Percentiles rank a stretch among this genome's conserved stretches.
phyloP scores from a whole-genome alignment of 352 stramenopile species.

The Globisporangium solare region DNA sequence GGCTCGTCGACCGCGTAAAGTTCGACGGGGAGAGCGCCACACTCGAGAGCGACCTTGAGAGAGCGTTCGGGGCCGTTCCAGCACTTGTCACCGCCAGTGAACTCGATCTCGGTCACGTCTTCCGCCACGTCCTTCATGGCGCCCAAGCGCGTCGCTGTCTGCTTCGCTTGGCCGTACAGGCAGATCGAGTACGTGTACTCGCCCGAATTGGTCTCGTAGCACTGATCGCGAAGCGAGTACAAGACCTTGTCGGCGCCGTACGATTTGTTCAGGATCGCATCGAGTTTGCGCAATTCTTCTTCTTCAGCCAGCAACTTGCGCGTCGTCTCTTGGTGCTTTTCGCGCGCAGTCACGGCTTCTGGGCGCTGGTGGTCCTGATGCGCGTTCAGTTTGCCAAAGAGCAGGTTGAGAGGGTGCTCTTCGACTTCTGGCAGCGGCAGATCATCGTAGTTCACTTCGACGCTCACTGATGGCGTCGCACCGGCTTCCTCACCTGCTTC shows the following conservation, averaged over 20 bases:
- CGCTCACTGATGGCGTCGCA: not conserved
- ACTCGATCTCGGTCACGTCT: slow-evolving; percentile 29
- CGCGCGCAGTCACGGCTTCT: slow-evolving; percentile 40
- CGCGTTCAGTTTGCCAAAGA: slow-evolving; percentile 48
- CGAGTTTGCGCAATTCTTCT: slow-evolving; percentile 24
- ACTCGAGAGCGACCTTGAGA: slow-evolving; percentile 71
- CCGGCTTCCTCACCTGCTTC: slow-evolving; percentile 13
- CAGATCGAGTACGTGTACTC: slow-evolving; percentile 88
- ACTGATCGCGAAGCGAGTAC: slow-evolving; percentile 64
- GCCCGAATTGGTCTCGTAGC: slow-evolving; percentile 54
- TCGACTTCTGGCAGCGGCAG: slow-evolving; percentile 47
- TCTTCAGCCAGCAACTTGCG: slow-evolving; percentile 32
- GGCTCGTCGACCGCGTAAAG: slow-evolving; percentile 79
- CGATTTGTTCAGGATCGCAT: slow-evolving; percentile 37
- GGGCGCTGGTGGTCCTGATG: slow-evolving; percentile 39
- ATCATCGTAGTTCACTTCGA: slow-evolving; percentile 33
- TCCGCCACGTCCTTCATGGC: slow-evolving; percentile 40
- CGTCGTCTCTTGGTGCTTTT: slow-evolving; percentile 37
- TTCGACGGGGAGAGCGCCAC: slow-evolving; percentile 50
- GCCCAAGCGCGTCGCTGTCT: slow-evolving; percentile 77
- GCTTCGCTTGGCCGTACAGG: slow-evolving; percentile 78
- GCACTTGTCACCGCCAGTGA: slow-evolving; percentile 70
- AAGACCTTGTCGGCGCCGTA: slow-evolving; percentile 68
- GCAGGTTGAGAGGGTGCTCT: slow-evolving; percentile 44
- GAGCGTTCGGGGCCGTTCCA: slow-evolving; percentile 87